Percentiles rank a stretch among this genome's conserved stretches.
Conservation (phyloP, 257 asterid genomes). For the Solanum corneliomulleri region DNA sequence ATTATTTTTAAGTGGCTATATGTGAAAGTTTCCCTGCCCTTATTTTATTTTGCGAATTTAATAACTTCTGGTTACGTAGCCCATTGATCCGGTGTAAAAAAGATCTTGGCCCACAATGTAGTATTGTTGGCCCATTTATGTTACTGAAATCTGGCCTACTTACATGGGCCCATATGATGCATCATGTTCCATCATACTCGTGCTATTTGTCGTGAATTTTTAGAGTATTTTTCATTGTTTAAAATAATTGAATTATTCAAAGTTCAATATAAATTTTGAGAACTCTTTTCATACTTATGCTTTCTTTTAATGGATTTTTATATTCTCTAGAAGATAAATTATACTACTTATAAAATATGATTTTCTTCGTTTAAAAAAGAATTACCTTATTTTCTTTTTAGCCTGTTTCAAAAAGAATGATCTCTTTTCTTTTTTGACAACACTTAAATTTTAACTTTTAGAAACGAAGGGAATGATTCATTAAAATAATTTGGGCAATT, state of each 20-base stretch:
- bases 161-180: neutral
- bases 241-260: neutral
- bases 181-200: neutral
- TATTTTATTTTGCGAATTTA: too few species aligned
- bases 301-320: neutral
- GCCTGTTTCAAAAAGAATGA: too few species aligned
- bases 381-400: too few species aligned
- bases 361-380: too few species aligned
- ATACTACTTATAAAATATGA: too few species aligned
- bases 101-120: neutral
- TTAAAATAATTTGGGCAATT: too few species aligned
- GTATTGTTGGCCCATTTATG: neutral
- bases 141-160: neutral
- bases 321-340: neutral
- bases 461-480: too few species aligned
- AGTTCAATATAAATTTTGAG: neutral
- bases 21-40: too few species aligned
- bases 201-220: neutral
- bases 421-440: accelerated
- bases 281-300: too few species aligned
- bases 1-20: too few species aligned
- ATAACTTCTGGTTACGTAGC: neutral
- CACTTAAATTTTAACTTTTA: too few species aligned
- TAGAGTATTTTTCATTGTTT: too few species aligned
- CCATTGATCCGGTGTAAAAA: neutral